A percentile compares a stretch with the other conserved stretches of the same genome.
Conservation (phyloP, 2,329 filamentous ascomycete genomes). For the Bimuria novae-zelandiae region DNA sequence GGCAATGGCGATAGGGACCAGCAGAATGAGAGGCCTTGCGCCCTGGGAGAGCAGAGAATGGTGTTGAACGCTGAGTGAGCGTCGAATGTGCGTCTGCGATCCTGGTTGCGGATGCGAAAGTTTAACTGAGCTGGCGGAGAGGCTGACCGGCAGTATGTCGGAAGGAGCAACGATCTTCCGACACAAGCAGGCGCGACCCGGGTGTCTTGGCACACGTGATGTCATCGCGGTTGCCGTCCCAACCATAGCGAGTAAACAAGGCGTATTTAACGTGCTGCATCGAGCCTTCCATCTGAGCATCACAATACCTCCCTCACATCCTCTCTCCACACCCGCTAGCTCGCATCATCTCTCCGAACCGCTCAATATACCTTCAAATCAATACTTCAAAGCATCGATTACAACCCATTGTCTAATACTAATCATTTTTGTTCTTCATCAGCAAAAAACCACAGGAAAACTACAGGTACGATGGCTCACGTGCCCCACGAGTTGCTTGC, state of each 20-base stretch:
- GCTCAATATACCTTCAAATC: slow-evolving; percentile 36
- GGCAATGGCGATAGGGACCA: slow-evolving; percentile 8
- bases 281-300: slow-evolving; percentile 24
- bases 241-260: slow-evolving; percentile 42
- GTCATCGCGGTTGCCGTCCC: slow-evolving; percentile 39
- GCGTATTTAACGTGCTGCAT: slow-evolving; percentile 37
- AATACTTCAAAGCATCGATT: slow-evolving; percentile 47
- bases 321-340: slow-evolving; percentile 16
- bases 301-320: slow-evolving; percentile 18
- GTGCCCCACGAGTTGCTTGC: background rate
- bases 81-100: background rate
- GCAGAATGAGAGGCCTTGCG: background rate
- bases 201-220: slow-evolving; percentile 25
- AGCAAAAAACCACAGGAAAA: slow-evolving; percentile 27
- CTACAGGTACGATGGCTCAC: slow-evolving; percentile 31
- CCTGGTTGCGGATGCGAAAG: background rate
- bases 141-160: slow-evolving; percentile 11
- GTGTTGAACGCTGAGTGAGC: background rate
- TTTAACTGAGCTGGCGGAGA: slow-evolving; percentile 3
- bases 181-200: background rate
- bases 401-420: slow-evolving; percentile 45
- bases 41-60: background rate
- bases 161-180: slow-evolving; percentile 14
- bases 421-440: slow-evolving; percentile 38
- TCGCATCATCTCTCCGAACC: slow-evolving; percentile 21